Evolutionary conservation across 2,329 filamentous ascomycete species (phyloP).

Genomic region (Knufia fluminis): DNA sequence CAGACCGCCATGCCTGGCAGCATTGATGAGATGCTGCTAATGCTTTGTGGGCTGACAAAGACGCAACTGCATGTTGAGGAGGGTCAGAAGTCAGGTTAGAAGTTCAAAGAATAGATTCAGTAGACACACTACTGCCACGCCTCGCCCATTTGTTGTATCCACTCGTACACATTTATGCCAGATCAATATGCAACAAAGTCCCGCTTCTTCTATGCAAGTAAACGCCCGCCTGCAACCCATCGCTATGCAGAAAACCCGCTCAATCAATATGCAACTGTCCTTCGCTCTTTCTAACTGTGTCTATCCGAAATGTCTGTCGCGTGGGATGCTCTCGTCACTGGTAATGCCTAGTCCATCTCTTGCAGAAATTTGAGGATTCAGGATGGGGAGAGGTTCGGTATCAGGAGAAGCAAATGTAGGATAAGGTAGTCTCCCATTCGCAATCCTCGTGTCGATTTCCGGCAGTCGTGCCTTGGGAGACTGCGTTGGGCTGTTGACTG

Average conservation of each 20-base stretch:
- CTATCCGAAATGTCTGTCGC: too few species aligned
- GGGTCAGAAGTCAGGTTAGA: too few species aligned
- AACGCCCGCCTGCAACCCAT: background rate
- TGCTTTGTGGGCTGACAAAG: too few species aligned
- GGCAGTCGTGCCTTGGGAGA: background rate
- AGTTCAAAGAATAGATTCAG: too few species aligned
- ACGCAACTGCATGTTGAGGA: too few species aligned
- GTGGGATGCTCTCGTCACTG: too few species aligned
- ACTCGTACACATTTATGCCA: too few species aligned
- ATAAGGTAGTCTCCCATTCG: background rate
- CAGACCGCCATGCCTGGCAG: too few species aligned
- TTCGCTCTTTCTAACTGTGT: background rate
- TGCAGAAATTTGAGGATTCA: background rate
- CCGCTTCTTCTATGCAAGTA: background rate
- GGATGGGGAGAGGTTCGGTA: slow-evolving; percentile 5
- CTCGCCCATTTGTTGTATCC: too few species aligned
- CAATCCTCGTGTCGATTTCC: background rate
- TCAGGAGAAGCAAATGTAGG: slow-evolving; percentile 1
- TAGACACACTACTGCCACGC: too few species aligned
- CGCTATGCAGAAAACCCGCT: background rate
- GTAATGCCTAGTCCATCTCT: background rate
- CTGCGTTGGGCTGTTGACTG: background rate
- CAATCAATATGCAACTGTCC: background rate
- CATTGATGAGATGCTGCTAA: too few species aligned
- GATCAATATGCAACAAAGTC: too few species aligned